Percentiles rank a stretch among this genome's conserved stretches.
Evolutionary conservation across 1,284 basidiomycete genomes (phyloP).

Genomic region (Chondrostereum purpureum): DNA sequence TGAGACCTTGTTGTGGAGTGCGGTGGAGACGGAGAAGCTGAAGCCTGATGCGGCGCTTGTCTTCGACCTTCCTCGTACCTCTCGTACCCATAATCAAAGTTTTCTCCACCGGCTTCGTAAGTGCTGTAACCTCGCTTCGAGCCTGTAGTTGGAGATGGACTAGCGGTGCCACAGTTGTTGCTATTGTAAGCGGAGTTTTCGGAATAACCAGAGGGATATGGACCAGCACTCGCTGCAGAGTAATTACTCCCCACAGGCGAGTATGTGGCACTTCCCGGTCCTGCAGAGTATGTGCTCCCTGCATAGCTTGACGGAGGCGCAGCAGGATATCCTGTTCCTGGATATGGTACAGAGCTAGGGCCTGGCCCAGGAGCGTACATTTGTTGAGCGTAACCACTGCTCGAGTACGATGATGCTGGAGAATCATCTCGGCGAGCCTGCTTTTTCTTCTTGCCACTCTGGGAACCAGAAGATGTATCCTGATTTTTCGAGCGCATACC

Average conservation of each 20-base stretch:
- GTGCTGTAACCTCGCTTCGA: background rate
- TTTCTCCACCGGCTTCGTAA: background rate
- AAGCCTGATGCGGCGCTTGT: too few species aligned
- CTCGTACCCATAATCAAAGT: background rate
- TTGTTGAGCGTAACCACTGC: constrained; percentile 6
- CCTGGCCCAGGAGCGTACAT: background rate
- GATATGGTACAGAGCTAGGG: background rate
- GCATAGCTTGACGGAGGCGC: background rate
- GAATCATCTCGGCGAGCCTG: constrained; percentile 16
- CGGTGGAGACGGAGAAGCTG: background rate
- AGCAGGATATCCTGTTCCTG: background rate
- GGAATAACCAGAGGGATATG: background rate
- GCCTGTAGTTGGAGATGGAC: background rate
- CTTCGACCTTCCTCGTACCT: background rate
- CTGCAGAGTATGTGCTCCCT: background rate
- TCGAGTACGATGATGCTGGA: constrained; percentile 27
- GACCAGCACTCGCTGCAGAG: background rate
- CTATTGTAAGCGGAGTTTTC: background rate
- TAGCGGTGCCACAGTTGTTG: background rate
- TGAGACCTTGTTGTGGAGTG: background rate
- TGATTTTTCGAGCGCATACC: constrained; percentile 11
- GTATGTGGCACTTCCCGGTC: background rate
- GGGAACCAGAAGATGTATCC: background rate
- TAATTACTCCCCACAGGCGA: background rate
- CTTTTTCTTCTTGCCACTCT: background rate